A percentile compares a stretch with the other conserved stretches of the same genome.
These are phyloP conservation scores for Stagonosporopsis rhizophila DNA, from an alignment of 2,329 filamentous ascomycete species.

Conservation along the genomic window DNA sequence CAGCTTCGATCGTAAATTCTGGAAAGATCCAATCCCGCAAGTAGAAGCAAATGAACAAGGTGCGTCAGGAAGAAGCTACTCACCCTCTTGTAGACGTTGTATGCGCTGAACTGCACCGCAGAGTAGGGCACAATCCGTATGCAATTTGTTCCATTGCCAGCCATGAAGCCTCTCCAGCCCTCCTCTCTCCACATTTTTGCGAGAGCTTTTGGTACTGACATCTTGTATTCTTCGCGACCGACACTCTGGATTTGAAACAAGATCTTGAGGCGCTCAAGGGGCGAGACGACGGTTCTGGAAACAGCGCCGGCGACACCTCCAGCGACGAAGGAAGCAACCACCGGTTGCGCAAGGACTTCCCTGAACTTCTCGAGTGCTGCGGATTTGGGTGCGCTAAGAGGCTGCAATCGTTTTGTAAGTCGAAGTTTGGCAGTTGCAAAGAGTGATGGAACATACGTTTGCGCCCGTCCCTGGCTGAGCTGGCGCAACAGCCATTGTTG, in stretches of 20 bases:
- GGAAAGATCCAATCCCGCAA: background rate
- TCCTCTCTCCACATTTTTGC: constrained; percentile 97
- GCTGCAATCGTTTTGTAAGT: constrained; percentile 26
- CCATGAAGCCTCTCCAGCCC: constrained; percentile 96
- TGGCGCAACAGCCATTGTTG: constrained; percentile 28
- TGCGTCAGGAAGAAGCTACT: constrained; percentile 42
- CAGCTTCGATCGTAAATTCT: background rate
- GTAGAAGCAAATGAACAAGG: background rate
- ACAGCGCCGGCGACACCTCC: constrained; percentile 95
- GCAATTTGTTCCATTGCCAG: constrained; percentile 97
- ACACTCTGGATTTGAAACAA: constrained; percentile 95
- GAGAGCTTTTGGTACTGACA: constrained; percentile 87
- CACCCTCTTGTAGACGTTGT: constrained; percentile 95
- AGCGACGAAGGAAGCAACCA: constrained; percentile 90
- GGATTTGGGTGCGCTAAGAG: constrained; percentile 27
- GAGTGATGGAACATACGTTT: constrained; percentile 32
- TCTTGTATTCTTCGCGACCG: constrained; percentile 89
- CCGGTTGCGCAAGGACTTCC: constrained; percentile 73
- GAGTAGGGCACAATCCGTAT: constrained; percentile 98
- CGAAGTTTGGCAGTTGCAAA: background rate
- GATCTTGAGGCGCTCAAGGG: constrained; percentile 94
- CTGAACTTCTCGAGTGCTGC: constrained; percentile 36
- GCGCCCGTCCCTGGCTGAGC: constrained; percentile 25
- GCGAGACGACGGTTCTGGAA: constrained; percentile 96
- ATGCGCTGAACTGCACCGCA: constrained; percentile 96